Base-by-base conservation (phyloP, 2,329 filamentous ascomycete genomes). In the Colletotrichum aenigma region DNA sequence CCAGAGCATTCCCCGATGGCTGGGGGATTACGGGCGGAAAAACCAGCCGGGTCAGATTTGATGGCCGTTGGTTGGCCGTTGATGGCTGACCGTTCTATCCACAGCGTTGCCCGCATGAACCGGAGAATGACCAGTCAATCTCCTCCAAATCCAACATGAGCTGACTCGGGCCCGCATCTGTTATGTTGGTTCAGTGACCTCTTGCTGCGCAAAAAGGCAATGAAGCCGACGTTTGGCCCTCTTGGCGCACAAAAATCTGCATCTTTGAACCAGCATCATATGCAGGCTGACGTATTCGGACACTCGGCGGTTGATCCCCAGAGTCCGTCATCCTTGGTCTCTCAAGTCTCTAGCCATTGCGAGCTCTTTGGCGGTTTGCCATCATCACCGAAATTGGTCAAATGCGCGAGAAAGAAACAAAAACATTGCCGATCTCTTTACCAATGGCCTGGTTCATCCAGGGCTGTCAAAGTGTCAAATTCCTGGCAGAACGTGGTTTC, bases 401-500 rank as follows among this genome's bases (percentile, higher is more conserved):
- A 36, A 34, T 21, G 43, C 15, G 28, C 43, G 21, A 32, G 9
- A 10, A 13, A 24, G 52, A 34, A 66, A 32, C 8, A 28, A 13
- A 13, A 16, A 7, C 55, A 13, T 3, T 13, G 48, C 48, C 43
- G 64, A 69, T 74, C 58, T 15, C 15, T 69, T 32, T 67, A 55
- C 28, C 62, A 32, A 28, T 16, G 18, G 36, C 28, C 38, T 28
- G 74, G 58, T 60, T 60, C 10, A n/a, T 26, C 64, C 43, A 60
- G 21, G 24, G 12, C 10, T 68, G 58, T 65, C 70, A 60, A 36
- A 26, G 12, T 36, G 43, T 30, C 38, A 34, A 34, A 38, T 43
- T 28, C 69, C 34, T 55, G 73, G 43, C 28, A 60, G 48, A 76
- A 61, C 70, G 64, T 76, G 74, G 32, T 68, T 52, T 56, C 56